Conservation (phyloP, 75 land plant genomes). For the Chamaecyparis obtusa region DNA sequence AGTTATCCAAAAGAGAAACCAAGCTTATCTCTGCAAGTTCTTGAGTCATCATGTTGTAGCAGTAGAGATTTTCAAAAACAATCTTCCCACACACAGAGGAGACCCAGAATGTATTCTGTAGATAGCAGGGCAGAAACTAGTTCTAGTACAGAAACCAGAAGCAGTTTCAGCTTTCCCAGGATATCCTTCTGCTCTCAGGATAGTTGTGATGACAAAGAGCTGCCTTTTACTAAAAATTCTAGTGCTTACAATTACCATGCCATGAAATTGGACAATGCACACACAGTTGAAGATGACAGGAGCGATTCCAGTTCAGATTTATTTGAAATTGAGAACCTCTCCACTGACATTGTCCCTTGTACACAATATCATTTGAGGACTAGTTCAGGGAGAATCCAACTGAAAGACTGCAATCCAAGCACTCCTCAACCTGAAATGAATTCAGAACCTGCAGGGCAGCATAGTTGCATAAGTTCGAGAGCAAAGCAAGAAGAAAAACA, state of each 20-base stretch:
- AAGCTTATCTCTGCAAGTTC: background rate
- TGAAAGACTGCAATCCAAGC: background rate
- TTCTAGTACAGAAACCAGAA: background rate
- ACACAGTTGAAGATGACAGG: conserved; percentile 2
- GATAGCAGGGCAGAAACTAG: conserved; percentile 8
- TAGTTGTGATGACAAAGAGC: background rate
- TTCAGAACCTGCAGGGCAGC: background rate
- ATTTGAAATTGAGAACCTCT: conserved; percentile 12
- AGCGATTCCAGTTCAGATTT: conserved; percentile 13
- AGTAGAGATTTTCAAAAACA: background rate
- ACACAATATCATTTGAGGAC: background rate
- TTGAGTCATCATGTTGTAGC: background rate
- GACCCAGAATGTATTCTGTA: background rate
- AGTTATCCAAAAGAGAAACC: conserved; percentile 1
- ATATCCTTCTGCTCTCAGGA: conserved; percentile 7
- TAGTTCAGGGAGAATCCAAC: background rate
- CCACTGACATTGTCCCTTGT: background rate
- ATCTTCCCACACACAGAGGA: background rate
- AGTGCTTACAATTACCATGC: background rate
- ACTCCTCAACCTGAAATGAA: background rate
- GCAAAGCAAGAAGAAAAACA: background rate
- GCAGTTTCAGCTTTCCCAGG: conserved; percentile 12
- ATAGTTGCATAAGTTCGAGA: background rate
- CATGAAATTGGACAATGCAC: conserved; percentile 1
- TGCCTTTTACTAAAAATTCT: background rate